Evolutionary conservation across 2,329 filamentous ascomycete genomes (phyloP).

Genomic region (Hymenoscyphus infarciens): DNA sequence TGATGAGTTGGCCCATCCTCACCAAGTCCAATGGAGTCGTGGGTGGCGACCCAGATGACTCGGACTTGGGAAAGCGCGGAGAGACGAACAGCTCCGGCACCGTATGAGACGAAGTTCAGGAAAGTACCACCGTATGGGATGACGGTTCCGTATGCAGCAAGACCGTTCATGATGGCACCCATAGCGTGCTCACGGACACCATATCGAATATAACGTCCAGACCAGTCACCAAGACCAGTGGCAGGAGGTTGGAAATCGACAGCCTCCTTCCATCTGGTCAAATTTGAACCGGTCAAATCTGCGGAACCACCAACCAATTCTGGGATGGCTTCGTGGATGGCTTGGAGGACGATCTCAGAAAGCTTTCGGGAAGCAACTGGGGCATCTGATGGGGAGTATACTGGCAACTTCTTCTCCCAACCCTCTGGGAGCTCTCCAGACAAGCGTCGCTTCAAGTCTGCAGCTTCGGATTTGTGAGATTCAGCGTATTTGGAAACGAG

Average conservation of each 20-base stretch:
- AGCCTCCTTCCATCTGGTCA: constrained; percentile 96
- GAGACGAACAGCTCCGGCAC: constrained; percentile 89
- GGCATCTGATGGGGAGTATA: constrained; percentile 80
- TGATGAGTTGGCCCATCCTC: constrained; percentile 99
- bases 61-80: constrained; percentile 89
- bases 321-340: constrained; percentile 77
- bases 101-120: constrained; percentile 99
- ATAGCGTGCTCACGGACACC: constrained; percentile 91
- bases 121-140: constrained; percentile 95
- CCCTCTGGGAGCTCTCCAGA: constrained; percentile 84
- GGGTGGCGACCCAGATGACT: constrained; percentile 91
- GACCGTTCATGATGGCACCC: constrained; percentile 92
- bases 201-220: constrained; percentile 88
- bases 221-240: constrained; percentile 81
- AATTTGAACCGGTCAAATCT: constrained; percentile 97
- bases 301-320: constrained; percentile 95
- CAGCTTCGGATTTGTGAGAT: constrained; percentile 73
- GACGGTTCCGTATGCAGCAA: constrained; percentile 91
- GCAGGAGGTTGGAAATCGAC: constrained; percentile 94
- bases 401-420: constrained; percentile 91
- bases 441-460: constrained; percentile 77
- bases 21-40: constrained; percentile 98
- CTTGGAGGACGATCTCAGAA: constrained; percentile 87
- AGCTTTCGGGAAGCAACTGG: constrained; percentile 94
- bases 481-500: constrained; percentile 81